Evolutionary conservation across 441 rosid species (phyloP).

Genomic region (Adansonia grandidieri): DNA sequence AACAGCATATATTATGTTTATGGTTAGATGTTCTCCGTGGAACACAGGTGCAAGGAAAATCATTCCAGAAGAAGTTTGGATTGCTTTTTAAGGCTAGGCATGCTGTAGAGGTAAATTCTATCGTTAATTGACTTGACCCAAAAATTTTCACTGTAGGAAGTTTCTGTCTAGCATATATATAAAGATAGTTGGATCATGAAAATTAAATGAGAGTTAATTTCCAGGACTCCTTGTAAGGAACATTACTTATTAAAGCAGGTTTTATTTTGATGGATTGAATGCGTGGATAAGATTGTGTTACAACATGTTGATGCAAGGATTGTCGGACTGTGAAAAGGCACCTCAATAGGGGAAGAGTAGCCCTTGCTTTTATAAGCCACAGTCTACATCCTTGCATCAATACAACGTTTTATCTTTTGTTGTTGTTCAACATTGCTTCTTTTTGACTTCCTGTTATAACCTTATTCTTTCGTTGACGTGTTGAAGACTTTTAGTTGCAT

Average conservation of each 20-base stretch:
- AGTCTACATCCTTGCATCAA: not conserved
- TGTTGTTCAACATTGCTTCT: constrained; percentile 3
- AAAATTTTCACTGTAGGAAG: not conserved
- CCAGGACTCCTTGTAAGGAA: not conserved
- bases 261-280: constrained; percentile 4
- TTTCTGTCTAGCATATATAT: not conserved
- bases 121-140: constrained; percentile 8
- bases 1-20: constrained; percentile 6
- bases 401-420: not conserved
- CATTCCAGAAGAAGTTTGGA: constrained; percentile 92
- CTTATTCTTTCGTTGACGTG: not conserved
- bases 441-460: constrained; percentile 1
- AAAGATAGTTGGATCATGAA: constrained; percentile 17
- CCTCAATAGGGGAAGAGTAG: no score
- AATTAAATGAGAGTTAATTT: not conserved
- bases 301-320: no score
- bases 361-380: no score
- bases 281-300: not conserved
- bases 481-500: not conserved
- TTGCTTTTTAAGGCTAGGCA: constrained; percentile 75
- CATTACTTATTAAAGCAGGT: not conserved
- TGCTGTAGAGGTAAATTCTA: constrained; percentile 68
- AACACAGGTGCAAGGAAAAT: constrained; percentile 86
- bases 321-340: no score
- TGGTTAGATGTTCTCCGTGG: constrained; percentile 13